These are phyloP conservation scores for Penicillium robsamsonii DNA, from an alignment of 495 filamentous ascomycete genomes.

Conservation along the genomic window DNA sequence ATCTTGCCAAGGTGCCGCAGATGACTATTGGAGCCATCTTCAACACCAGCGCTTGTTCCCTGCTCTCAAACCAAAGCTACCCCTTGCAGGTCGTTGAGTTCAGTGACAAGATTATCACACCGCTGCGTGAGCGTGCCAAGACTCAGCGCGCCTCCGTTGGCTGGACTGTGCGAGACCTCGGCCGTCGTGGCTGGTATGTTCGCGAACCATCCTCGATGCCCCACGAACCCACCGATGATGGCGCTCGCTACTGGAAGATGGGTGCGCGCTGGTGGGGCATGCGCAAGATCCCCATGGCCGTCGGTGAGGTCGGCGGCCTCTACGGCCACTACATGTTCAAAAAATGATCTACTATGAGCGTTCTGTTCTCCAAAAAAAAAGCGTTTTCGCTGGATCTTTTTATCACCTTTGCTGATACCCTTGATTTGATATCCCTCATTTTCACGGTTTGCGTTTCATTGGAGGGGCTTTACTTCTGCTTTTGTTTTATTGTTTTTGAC, in stretches of 20 bases:
- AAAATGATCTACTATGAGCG: slow-evolving; percentile 42
- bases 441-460: slow-evolving; percentile 6
- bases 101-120: slow-evolving; percentile 64
- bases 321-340: slow-evolving; percentile 88
- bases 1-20: slow-evolving; percentile 59
- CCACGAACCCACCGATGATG: slow-evolving; percentile 40
- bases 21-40: slow-evolving; percentile 65
- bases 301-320: slow-evolving; percentile 77
- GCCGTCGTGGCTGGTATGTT: slow-evolving; percentile 69
- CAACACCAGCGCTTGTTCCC: slow-evolving; percentile 49
- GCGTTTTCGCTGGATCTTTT: slow-evolving; percentile 15
- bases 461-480: neutral
- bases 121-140: slow-evolving; percentile 52
- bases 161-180: slow-evolving; percentile 69
- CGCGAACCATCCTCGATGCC: slow-evolving; percentile 47
- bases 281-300: slow-evolving; percentile 78
- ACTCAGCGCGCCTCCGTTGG: slow-evolving; percentile 52
- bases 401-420: slow-evolving; percentile 27
- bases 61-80: slow-evolving; percentile 60
- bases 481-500: slow-evolving; percentile 16
- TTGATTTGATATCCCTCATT: slow-evolving; percentile 14
- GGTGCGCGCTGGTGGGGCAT: slow-evolving; percentile 87
- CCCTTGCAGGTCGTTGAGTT: slow-evolving; percentile 82
- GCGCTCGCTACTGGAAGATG: slow-evolving; percentile 77
- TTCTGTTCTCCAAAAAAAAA: slow-evolving; percentile 23